These are phyloP conservation scores for Tarenaya hassleriana DNA, from an alignment of 345 rosid species.

Conservation along the genomic window DNA sequence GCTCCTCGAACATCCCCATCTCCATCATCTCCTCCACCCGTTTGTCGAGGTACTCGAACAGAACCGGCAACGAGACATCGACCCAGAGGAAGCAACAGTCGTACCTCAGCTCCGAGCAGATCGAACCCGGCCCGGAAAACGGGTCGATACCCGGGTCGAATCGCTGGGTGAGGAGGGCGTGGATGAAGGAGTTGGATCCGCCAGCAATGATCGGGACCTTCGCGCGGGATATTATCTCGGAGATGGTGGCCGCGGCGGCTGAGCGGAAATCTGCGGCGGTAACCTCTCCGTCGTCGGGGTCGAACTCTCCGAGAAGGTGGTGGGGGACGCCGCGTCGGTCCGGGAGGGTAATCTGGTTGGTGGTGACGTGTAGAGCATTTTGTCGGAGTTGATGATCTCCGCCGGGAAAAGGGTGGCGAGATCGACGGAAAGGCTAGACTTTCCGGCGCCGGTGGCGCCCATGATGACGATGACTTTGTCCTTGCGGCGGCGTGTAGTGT, in stretches of 20 bases:
- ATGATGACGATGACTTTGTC: conserved; percentile 67
- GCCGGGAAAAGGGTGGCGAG: conserved; percentile 44
- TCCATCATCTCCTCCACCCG: conserved; percentile 91
- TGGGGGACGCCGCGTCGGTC: conserved; percentile 67
- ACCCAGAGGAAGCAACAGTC: conserved; percentile 83
- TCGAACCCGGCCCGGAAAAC: conserved; percentile 34
- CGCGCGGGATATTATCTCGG: conserved; percentile 36
- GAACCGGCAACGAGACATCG: conserved; percentile 55
- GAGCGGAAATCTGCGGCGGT: conserved; percentile 49
- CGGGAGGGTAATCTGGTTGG: conserved; percentile 58
- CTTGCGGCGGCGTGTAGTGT: conserved; percentile 14
- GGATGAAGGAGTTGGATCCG: conserved; percentile 82
- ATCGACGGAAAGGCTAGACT: conserved; percentile 74
- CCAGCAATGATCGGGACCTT: conserved; percentile 70
- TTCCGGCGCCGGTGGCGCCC: conserved; percentile 93
- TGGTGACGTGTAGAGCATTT: conserved; percentile 81
- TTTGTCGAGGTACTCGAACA: conserved; percentile 48
- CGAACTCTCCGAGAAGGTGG: conserved; percentile 60
- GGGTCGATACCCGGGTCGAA: conserved; percentile 49
- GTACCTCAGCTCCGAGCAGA: conserved; percentile 48
- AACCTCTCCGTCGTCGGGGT: conserved; percentile 43
- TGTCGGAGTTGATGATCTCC: conserved; percentile 82
- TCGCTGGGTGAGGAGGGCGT: conserved; percentile 54
- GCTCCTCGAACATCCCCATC: conserved; percentile 82
- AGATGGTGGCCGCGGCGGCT: conserved; percentile 34